Conservation (phyloP, 2,329 filamentous ascomycete species). For the Huntiella savannae region DNA sequence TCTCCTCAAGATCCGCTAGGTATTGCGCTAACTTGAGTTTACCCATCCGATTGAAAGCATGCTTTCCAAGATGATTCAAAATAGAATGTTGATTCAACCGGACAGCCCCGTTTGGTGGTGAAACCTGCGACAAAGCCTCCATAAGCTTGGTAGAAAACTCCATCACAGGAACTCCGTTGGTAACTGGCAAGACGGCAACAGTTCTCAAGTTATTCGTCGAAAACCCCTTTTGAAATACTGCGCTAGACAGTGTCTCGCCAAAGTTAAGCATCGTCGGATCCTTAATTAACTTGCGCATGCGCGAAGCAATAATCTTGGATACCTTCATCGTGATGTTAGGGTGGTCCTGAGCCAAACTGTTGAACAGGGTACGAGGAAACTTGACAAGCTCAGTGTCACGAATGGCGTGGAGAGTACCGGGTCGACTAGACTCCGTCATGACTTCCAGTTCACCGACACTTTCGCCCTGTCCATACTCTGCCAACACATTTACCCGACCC, state of each 20-base stretch:
- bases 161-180: slow-evolving; percentile 76
- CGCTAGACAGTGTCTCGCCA: slow-evolving; percentile 31
- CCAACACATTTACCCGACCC: slow-evolving; percentile 67
- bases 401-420: slow-evolving; percentile 85
- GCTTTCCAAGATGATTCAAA: slow-evolving; percentile 79
- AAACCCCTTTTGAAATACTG: slow-evolving; percentile 37
- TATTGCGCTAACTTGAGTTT: slow-evolving; percentile 93
- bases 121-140: slow-evolving; percentile 75
- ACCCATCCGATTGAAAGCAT: slow-evolving; percentile 94
- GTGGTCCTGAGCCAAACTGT: slow-evolving; percentile 91
- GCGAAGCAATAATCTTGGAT: slow-evolving; percentile 90
- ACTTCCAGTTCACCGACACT: slow-evolving; percentile 96
- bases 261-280: slow-evolving; percentile 50
- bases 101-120: slow-evolving; percentile 73
- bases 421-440: slow-evolving; percentile 79
- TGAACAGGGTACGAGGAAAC: slow-evolving; percentile 88
- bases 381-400: slow-evolving; percentile 92
- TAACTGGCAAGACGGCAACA: slow-evolving; percentile 79
- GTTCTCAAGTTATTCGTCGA: slow-evolving; percentile 87
- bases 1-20: slow-evolving; percentile 88
- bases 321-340: slow-evolving; percentile 98
- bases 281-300: slow-evolving; percentile 79
- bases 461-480: slow-evolving; percentile 91
- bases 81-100: slow-evolving; percentile 88
- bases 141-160: slow-evolving; percentile 85